Evolutionary conservation across 2,329 filamentous ascomycete species (phyloP), one percentile per base, ranked within the genome.

Genomic region (Fusarium marasasianum): DNA sequence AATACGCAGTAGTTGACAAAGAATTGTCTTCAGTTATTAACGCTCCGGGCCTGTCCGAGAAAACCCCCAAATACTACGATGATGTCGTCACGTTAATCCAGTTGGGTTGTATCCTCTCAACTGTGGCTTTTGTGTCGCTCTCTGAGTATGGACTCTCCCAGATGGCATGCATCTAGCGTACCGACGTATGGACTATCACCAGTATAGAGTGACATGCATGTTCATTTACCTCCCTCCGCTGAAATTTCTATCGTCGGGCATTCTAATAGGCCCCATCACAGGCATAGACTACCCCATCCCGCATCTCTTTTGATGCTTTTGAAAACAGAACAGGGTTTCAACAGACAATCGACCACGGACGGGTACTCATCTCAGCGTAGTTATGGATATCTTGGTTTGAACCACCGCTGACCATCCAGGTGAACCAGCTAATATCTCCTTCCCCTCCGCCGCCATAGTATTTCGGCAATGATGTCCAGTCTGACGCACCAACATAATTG

Each of bases 261-360:
- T 68, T 56, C 33, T 47, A 72, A 65, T 24, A 51, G 24, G 38
- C 33, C 41, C 40, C 40, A 61, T 66, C 66, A 66, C 63, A 60
- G 63, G 50, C 58, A 73, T 66, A 72, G 58, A 76, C 68, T 73
- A 72, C 70, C 58, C 63, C 65, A 67, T 74, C 53, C 66, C 45
- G 22, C 45, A 31, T 68, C 69, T 41, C 53, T 67, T 55, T 37
- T 37, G 41, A 45, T 26, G 45, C 38, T 33, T 60, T 47, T 37
- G 37, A 53, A 61, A 35, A 41, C 54, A 48, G 45, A 44, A 31
- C 37, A 33, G 41, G 26, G 33, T 35, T 40, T 41, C 29, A 56
- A 41, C 29, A 48, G 35, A 50, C n/a, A 43, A 54, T 24, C 35
- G 48, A 47, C 24, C 41, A 61, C 38, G 40, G 47, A 35, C 33